Evolutionary conservation across 805 yeast genomes (phyloP), one percentile per base, ranked within the genome.

Genomic region (Tetrapisispora namnaoensis): DNA sequence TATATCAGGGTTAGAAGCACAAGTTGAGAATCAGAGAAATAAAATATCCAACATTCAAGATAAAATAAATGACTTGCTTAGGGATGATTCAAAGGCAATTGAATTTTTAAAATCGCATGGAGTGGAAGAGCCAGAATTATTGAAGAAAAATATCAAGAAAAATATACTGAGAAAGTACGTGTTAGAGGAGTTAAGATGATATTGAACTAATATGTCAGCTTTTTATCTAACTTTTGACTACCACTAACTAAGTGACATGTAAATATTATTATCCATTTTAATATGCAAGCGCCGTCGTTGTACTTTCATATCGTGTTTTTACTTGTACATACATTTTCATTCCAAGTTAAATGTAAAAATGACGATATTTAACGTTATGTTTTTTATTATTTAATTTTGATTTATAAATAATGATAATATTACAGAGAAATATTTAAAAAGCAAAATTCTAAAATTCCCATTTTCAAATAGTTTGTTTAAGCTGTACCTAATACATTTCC

Each of bases 81-180:
- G 55, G 42, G 71, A 60, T 49, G 70, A 66, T 20, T 60, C 64
- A 46, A 66, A 65, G 46, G 71, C 75, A 6, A 51, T 46, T 42
- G 52, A 55, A 28, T 62, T 56, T 45, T 51, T 65, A 43, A 49
- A 46, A 66, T 70, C 63, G 68, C 76, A 59, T 37, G 67, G 67
- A 24, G 59, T 65, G 7, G 55, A 55, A 17, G 53, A 72, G 32
- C 75, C 77, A 8, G 66, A 69, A 18, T 37, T 50, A 27, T 55
- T 76, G 53, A 75, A 77, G 61, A 70, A 69, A 46, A 73, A 74
- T 63, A 78, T 82, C 21, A 79, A 74, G 61, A 86, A 85, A 70
- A 89, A 89, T 65, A 66, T 86, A 42, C 65, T 86, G 56, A 76
- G 88, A 62, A 86, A 84, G 66, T 82, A 75, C 62, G 68, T 80